phyloP scores from a whole-genome alignment of 331 rosid species.

The Arachis monticola region DNA sequence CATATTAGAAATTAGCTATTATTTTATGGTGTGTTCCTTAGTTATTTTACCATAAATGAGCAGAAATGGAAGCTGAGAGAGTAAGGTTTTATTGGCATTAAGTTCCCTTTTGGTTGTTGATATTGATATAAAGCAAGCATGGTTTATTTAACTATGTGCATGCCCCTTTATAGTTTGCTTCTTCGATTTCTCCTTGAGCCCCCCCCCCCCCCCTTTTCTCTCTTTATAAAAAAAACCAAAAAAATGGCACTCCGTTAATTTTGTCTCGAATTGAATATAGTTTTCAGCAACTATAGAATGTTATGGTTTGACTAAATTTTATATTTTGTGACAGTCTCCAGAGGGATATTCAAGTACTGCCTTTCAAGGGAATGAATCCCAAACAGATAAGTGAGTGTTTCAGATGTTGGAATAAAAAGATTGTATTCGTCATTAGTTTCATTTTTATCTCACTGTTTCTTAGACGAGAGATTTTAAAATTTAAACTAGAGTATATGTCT shows the following conservation, averaged over 20 bases:
- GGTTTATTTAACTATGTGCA: background rate
- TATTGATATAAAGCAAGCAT: background rate
- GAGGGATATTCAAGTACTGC: conserved; percentile 59
- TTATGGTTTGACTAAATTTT: conserved; percentile 4
- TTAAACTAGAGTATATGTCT: conserved; percentile 35
- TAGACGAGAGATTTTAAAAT: background rate
- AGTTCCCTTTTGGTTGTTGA: conserved; percentile 17
- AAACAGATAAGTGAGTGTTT: conserved; percentile 81
- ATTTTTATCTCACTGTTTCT: conserved; percentile 27
- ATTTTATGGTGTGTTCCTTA: conserved; percentile 2
- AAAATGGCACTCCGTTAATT: no score
- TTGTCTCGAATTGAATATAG: no score
- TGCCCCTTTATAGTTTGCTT: conserved; percentile 18
- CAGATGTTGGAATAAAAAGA: conserved; percentile 26
- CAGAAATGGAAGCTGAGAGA: conserved; percentile 5
- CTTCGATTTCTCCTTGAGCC: background rate
- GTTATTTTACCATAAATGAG: conserved; percentile 1
- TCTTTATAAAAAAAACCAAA: no score
- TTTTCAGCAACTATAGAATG: no score
- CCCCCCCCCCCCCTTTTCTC: conserved; percentile 35
- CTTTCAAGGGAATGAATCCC: conserved; percentile 69
- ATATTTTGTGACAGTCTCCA: conserved; percentile 58
- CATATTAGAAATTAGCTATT: conserved; percentile 6
- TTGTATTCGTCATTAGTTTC: conserved; percentile 27
- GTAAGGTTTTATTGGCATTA: conserved; percentile 22